Base-by-base conservation (phyloP, 2,329 filamentous ascomycete genomes). In the Ophioceras dolichostomum region DNA sequence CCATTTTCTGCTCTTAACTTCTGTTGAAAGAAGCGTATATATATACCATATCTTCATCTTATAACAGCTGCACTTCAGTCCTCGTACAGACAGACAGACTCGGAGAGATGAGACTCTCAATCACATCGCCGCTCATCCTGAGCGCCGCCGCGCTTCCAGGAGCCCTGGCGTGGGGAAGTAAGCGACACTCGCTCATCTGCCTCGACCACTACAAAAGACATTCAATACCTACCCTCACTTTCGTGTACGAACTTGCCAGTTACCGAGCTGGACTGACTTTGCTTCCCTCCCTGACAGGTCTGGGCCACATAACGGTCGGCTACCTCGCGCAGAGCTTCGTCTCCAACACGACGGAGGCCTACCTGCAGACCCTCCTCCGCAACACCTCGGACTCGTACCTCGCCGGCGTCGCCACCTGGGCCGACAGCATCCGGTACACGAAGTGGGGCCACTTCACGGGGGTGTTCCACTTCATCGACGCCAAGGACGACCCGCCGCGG, bases 401-500 rank as follows among this genome's bases (percentile, higher is more conserved):
- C 19, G 75, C 76, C 34, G 65, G 65, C 39, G 68, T 80, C 3
- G 76, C 78, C 3, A 73, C 73, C 9, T 82, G 78, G 78, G 76
- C 77, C 21, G 77, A 82, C 57, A 75, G 66, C 28, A 65, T 77
- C 53, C 67, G 76, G 18, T 80, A 81, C 58, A 78, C 72, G 7
- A 65, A 67, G 53, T 76, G 71, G 60, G 76, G 73, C 12, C 62
- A 64, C 27, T 81, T 74, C 55, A 74, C 70, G 8, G 70, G 65
- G 44, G 67, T 67, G 24, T 79, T 78, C 54, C 77, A 82, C 62
- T 82, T 75, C 59, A 81, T 82, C 56, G 77, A 81, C 52, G 76
- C 76, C 41, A 67, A 78, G 48, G 77, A 82, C 56, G 54, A 58
- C 46, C 77, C 77, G 39, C 76, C 76, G 1, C 48, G 49, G 13